Conservation (phyloP, 2,329 filamentous ascomycete species). For the Colletotrichum agaves region DNA sequence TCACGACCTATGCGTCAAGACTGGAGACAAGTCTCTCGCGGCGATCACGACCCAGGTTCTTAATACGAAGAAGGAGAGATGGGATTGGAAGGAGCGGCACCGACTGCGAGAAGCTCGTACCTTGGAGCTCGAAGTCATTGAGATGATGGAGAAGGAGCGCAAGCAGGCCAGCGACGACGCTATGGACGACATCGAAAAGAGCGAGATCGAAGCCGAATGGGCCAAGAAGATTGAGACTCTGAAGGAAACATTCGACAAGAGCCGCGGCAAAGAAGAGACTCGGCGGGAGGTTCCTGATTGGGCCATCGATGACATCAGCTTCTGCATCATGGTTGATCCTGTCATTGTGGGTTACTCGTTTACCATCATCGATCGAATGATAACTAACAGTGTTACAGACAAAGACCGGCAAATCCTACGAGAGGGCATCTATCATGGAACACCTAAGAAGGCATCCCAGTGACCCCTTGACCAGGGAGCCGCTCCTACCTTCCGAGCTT, state of each 20-base stretch:
- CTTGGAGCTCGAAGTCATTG: conserved; percentile 70
- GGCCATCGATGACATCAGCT: conserved; percentile 80
- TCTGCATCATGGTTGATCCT: conserved; percentile 79
- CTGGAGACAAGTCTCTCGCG: conserved; percentile 73
- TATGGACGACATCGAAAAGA: conserved; percentile 59
- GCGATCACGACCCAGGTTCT: conserved; percentile 80
- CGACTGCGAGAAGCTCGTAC: conserved; percentile 65
- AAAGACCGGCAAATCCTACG: conserved; percentile 90
- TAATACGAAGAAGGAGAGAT: conserved; percentile 84
- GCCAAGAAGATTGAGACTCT: conserved; percentile 57
- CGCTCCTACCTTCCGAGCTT: conserved; percentile 74
- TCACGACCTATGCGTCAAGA: conserved; percentile 74
- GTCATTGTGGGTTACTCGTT: conserved; percentile 58
- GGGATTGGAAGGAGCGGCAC: conserved; percentile 78
- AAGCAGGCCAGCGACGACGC: conserved; percentile 52
- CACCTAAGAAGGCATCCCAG: conserved; percentile 79
- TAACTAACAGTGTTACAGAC: conserved; percentile 59
- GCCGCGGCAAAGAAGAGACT: conserved; percentile 56
- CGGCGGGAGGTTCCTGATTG: conserved; percentile 77
- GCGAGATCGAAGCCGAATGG: conserved; percentile 60
- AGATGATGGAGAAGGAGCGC: conserved; percentile 59
- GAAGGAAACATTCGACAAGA: conserved; percentile 62
- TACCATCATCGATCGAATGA: not conserved
- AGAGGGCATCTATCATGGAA: conserved; percentile 85
- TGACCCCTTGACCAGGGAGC: conserved; percentile 87